These are phyloP conservation scores for Aspergillus sclerotioniger DNA, from an alignment of 495 filamentous ascomycete species.

Conservation along the genomic window DNA sequence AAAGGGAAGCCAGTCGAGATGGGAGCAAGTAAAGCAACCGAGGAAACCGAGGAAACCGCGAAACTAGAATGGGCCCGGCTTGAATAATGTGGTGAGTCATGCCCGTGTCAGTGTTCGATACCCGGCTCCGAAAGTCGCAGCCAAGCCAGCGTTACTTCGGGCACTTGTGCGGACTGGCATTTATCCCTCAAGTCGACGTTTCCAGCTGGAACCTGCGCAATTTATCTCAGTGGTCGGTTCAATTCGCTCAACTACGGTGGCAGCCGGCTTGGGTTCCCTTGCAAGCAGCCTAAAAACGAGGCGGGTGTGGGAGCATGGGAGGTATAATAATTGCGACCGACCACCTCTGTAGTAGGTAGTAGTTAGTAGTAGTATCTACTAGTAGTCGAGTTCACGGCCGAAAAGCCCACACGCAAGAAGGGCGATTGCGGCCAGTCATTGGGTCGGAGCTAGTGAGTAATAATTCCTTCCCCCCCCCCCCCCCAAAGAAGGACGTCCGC, in stretches of 20 bases:
- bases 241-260: conserved; percentile 1
- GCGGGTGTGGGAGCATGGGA: background rate
- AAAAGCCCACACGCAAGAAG: background rate
- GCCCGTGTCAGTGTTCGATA: conserved; percentile 9
- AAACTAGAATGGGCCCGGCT: background rate
- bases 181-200: background rate
- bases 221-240: conserved; percentile 5
- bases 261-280: background rate
- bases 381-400: background rate
- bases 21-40: background rate
- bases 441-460: conserved; percentile 1
- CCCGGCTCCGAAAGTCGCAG: conserved; percentile 29
- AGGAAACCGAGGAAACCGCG: background rate
- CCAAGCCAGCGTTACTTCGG: conserved; percentile 5
- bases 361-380: too few species aligned
- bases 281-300: background rate
- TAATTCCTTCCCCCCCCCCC: background rate
- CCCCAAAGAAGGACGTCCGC: conserved; percentile 12
- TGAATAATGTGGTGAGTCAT: conserved; percentile 5
- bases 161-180: background rate
- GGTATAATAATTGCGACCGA: background rate
- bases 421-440: background rate
- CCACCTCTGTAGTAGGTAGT: too few species aligned
- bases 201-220: background rate
- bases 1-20: background rate